These are phyloP conservation scores for Coniophora puteana DNA, from an alignment of 1,284 basidiomycete species.

Conservation along the genomic window DNA sequence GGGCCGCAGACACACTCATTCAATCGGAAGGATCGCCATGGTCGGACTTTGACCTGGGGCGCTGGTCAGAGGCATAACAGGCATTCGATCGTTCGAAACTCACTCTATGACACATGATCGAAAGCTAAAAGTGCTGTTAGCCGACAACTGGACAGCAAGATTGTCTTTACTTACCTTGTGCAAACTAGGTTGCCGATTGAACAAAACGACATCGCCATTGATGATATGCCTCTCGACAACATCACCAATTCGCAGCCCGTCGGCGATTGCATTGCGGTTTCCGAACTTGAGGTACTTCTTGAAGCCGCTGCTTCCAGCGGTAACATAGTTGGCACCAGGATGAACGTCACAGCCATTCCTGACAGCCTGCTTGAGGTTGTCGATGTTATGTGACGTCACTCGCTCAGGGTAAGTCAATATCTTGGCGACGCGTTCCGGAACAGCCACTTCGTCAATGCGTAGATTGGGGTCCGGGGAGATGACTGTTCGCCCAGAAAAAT, in stretches of 20 bases:
- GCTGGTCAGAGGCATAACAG: no score
- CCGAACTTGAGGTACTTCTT: slow-evolving; percentile 89
- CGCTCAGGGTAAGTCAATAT: slow-evolving; percentile 96
- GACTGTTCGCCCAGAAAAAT: slow-evolving; percentile 98
- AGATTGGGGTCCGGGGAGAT: slow-evolving; percentile 99
- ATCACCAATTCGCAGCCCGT: slow-evolving; percentile 80
- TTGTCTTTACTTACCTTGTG: slow-evolving; percentile 66
- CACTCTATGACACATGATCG: slow-evolving; percentile 99
- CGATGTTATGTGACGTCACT: slow-evolving; percentile 92
- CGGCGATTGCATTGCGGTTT: slow-evolving; percentile 72
- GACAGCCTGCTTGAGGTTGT: slow-evolving; percentile 73
- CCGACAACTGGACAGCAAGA: neutral
- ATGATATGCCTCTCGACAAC: slow-evolving; percentile 92
- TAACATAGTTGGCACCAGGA: slow-evolving; percentile 96
- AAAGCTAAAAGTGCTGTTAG: slow-evolving; percentile 58
- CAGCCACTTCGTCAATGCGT: slow-evolving; percentile 96
- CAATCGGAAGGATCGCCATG: slow-evolving; percentile 96
- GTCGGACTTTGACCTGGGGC: slow-evolving; percentile 83
- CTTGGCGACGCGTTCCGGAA: slow-evolving; percentile 95
- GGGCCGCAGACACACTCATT: slow-evolving; percentile 99
- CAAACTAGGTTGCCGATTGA: slow-evolving; percentile 98
- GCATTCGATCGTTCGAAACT: no score
- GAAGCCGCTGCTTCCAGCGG: slow-evolving; percentile 69
- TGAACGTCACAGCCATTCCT: slow-evolving; percentile 90
- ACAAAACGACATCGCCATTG: slow-evolving; percentile 96